Percentiles rank a stretch among this genome's conserved stretches.
These are phyloP conservation scores for Corchorus capsularis DNA, from an alignment of 345 rosid species.

Conservation along the genomic window DNA sequence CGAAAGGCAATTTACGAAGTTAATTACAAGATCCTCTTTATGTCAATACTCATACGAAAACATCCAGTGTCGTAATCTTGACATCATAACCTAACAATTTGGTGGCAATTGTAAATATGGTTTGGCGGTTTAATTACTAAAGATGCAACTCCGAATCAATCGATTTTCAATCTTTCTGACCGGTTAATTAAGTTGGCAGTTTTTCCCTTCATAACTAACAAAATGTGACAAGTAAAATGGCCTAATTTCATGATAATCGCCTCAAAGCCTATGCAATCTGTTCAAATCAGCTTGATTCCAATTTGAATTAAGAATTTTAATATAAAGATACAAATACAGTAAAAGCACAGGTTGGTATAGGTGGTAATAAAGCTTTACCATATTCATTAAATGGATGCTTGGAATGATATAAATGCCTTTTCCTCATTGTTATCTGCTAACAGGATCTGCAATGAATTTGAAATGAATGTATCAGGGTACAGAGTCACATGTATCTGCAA, in stretches of 20 bases:
- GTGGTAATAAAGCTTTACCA: slow-evolving; percentile 52
- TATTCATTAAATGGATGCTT: slow-evolving; percentile 51
- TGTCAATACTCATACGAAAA: neutral
- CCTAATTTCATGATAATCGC: slow-evolving; percentile 2
- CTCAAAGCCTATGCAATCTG: neutral
- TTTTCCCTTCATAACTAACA: neutral
- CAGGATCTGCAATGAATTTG: neutral
- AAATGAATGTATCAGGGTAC: neutral
- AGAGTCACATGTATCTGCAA: neutral
- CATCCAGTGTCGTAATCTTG: neutral
- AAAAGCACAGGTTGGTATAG: neutral
- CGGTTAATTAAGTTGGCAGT: slow-evolving; percentile 7
- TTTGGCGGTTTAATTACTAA: neutral
- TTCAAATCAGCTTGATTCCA: neutral
- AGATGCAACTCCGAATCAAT: neutral
- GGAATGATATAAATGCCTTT: slow-evolving; percentile 50
- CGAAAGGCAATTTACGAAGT: neutral
- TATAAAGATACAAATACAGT: neutral
- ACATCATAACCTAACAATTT: neutral
- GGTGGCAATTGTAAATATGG: neutral
- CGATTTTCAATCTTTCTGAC: neutral
- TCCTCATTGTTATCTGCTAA: slow-evolving; percentile 35
- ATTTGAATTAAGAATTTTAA: neutral
- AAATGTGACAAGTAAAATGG: slow-evolving; percentile 3
- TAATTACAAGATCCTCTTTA: neutral